Base-by-base conservation (phyloP, 306 rosid genomes). In the Biancaea sappan region DNA sequence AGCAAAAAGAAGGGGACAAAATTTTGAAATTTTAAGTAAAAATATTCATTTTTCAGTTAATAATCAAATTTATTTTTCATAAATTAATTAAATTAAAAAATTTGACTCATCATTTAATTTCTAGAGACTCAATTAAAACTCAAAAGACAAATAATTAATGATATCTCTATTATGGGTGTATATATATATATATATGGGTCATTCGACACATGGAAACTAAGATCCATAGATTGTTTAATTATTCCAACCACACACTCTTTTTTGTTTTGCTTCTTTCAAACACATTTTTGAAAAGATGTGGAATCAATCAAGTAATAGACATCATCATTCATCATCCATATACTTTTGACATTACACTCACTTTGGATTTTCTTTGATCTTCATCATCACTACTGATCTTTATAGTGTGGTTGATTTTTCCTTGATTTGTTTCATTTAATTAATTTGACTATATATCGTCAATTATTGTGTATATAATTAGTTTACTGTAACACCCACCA, bases 21-120 rank as follows among this genome's bases (percentile, higher is more conserved):
- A 8, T 18, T 31, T n/a, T 60, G 14, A 31, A 60, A 31, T 15
- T 59, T 29, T 8, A 32, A 41, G 18, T 58, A 15, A 57, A 57
- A 28, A 15, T 6, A 5, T 10, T 31, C 35, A 16, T 25, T 24
- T 5, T 10, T 53, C 60, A 51, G 19, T 5, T 19, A 13, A 8
- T 19, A 51, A 25, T 21, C 21, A 21, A 51, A 51, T 0, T 51
- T 34, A 34, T 34, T 34, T 34, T 51, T 28, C n/a, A 29, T 15
- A 58, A 59, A 59, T 59, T 31, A 59, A n/a, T n/a, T n/a, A 6
- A 59, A 59, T 31, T 40, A n/a, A 10, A 29, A 59, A 59, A 58
- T 58, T 3, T 28, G 64, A 29, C 11, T 29, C 64, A 18, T 40
- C 14, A 40, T n/a, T n/a, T n/a, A n/a, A n/a, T 2, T 58, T 57